Conservation (phyloP, 164 flowering plant genomes). For the Saururus chinensis region DNA sequence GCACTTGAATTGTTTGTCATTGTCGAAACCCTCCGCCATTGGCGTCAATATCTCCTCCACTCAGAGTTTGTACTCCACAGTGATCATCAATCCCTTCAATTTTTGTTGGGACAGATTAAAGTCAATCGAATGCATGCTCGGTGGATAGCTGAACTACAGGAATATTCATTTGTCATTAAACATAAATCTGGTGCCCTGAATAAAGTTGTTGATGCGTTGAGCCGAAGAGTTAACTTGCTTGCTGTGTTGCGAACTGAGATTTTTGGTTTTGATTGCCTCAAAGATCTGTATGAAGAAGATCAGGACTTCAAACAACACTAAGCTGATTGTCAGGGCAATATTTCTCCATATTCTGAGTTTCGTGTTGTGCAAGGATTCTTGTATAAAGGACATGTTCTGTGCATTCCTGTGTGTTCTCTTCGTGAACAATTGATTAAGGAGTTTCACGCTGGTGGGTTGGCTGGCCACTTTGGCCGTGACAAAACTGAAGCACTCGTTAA, state of each 20-base stretch:
- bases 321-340: neutral
- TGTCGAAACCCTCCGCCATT: neutral
- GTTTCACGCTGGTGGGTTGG: neutral
- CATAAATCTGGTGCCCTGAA: neutral
- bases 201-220: neutral
- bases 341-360: neutral
- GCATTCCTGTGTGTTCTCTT: neutral
- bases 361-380: neutral
- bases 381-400: neutral
- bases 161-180: neutral
- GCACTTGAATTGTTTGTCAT: neutral
- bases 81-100: no score
- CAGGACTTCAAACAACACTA: neutral
- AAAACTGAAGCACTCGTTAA: neutral
- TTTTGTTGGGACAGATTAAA: neutral
- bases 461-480: no score
- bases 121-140: neutral
- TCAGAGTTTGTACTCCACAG: neutral
- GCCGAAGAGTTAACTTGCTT: neutral
- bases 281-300: neutral
- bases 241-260: neutral
- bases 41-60: neutral
- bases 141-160: neutral
- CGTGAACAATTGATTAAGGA: neutral
- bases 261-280: no score